phyloP scores from a whole-genome alignment of 345 rosid genomes.

The Eutrema japonicum region DNA sequence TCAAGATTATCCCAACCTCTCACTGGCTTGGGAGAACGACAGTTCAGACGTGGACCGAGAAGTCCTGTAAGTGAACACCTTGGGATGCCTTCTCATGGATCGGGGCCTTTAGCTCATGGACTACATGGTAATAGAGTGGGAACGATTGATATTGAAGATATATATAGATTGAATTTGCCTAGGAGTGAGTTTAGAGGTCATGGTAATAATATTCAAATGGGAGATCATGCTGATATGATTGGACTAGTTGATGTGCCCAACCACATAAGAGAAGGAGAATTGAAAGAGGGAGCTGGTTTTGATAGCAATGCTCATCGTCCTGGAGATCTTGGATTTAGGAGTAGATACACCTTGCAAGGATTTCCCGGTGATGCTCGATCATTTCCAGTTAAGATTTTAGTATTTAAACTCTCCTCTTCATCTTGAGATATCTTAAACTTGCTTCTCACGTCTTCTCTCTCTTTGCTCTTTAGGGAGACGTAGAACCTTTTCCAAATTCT shows the following conservation, averaged over 20 bases:
- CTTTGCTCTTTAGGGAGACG: conserved; percentile 49
- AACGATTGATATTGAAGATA: too few relatives aligned
- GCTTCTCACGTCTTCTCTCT: not conserved
- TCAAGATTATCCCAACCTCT: not conserved
- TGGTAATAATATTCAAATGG: not conserved
- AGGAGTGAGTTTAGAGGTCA: conserved; percentile 4
- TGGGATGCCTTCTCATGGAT: not conserved
- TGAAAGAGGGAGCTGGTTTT: too few relatives aligned
- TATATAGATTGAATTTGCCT: not conserved
- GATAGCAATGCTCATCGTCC: conserved; percentile 42
- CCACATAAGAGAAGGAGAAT: too few relatives aligned
- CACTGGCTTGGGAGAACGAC: not conserved
- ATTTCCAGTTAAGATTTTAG: conserved; percentile 30
- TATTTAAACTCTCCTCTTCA: not conserved
- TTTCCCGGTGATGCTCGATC: conserved; percentile 31
- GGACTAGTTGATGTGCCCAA: not conserved
- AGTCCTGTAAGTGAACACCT: not conserved
- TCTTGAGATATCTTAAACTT: not conserved
- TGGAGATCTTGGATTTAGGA: conserved; percentile 59
- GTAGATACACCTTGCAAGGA: conserved; percentile 54
- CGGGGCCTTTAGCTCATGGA: not conserved
- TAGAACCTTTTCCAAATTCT: conserved; percentile 54
- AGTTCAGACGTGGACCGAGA: not conserved
- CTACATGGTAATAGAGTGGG: too few relatives aligned
- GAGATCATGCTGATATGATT: not conserved